Percentiles rank a stretch among this genome's conserved stretches.
Evolutionary conservation across 2,329 filamentous ascomycete genomes (phyloP).

Genomic region (Pseudovirgaria hyperparasitica): DNA sequence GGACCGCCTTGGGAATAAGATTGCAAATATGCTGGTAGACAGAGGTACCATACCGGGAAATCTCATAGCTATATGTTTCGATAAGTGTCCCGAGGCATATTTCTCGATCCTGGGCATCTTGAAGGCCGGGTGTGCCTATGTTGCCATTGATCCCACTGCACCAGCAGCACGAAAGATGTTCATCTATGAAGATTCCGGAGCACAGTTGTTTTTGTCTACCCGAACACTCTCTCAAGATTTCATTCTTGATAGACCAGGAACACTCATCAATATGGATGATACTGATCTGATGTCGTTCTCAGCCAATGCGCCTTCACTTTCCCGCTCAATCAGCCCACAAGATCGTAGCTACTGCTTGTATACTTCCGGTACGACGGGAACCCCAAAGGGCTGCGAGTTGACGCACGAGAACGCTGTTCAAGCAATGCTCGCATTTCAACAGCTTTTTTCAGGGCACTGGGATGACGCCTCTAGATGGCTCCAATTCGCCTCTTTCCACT

Average conservation of each 20-base stretch:
- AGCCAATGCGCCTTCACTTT: constrained; percentile 16
- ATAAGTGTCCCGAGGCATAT: constrained; percentile 75
- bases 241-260: constrained; percentile 15
- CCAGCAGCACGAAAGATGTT: constrained; percentile 63
- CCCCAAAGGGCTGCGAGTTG: constrained; percentile 76
- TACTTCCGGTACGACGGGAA: constrained; percentile 77
- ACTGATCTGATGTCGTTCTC: constrained; percentile 21
- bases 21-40: constrained; percentile 51
- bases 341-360: constrained; percentile 74
- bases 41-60: constrained; percentile 40
- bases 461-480: constrained; percentile 63
- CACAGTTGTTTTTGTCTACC: constrained; percentile 50
- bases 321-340: constrained; percentile 24
- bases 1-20: constrained; percentile 55
- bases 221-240: constrained; percentile 30
- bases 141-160: constrained; percentile 66
- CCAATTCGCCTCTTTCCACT: constrained; percentile 89
- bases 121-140: constrained; percentile 69
- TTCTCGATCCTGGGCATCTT: constrained; percentile 71
- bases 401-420: constrained; percentile 84
- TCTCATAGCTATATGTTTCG: constrained; percentile 66
- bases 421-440: constrained; percentile 75
- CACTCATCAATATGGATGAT: constrained; percentile 36
- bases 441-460: constrained; percentile 67
- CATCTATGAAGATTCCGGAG: constrained; percentile 61